Conservation (phyloP, 2,329 filamentous ascomycete species). For the Beauveria caledonica region DNA sequence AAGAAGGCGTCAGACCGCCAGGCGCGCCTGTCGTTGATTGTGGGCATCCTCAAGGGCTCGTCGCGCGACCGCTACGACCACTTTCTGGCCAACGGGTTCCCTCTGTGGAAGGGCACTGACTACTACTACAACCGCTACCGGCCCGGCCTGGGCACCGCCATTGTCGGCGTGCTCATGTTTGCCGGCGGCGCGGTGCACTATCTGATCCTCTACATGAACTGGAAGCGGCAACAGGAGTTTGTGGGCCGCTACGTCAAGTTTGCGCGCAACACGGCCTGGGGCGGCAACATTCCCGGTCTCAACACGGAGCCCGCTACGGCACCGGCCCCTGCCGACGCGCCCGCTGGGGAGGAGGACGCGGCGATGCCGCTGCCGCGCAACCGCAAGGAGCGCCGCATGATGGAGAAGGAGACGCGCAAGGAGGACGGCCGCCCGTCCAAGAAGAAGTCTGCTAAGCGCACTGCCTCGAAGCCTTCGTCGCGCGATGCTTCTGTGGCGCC, state of each 20-base stretch:
- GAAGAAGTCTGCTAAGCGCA: slow-evolving; percentile 36
- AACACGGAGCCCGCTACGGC: slow-evolving; percentile 37
- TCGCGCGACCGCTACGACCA: slow-evolving; percentile 86
- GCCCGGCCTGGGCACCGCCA: slow-evolving; percentile 77
- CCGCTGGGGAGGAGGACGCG: slow-evolving; percentile 42
- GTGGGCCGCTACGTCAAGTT: slow-evolving; percentile 87
- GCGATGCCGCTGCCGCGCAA: slow-evolving; percentile 57
- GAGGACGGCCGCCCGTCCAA: slow-evolving; percentile 49
- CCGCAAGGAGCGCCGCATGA: slow-evolving; percentile 77
- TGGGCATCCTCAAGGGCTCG: slow-evolving; percentile 74
- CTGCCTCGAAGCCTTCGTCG: slow-evolving; percentile 22
- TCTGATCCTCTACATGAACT: slow-evolving; percentile 72
- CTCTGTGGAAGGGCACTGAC: slow-evolving; percentile 90
- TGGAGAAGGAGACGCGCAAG: slow-evolving; percentile 76
- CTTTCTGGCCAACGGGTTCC: slow-evolving; percentile 89
- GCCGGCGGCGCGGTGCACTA: slow-evolving; percentile 85
- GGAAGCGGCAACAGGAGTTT: slow-evolving; percentile 85
- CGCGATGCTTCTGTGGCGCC: slow-evolving; percentile 50
- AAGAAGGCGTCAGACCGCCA: slow-evolving; percentile 79
- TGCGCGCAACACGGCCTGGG: slow-evolving; percentile 83
- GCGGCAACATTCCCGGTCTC: slow-evolving; percentile 69
- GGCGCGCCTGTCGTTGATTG: slow-evolving; percentile 74
- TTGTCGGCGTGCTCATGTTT: slow-evolving; percentile 72
- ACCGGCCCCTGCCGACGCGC: slow-evolving; percentile 27
- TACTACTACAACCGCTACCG: slow-evolving; percentile 97